phyloP scores from a whole-genome alignment of 75 land plant species.

The Sequoia sempervirens region DNA sequence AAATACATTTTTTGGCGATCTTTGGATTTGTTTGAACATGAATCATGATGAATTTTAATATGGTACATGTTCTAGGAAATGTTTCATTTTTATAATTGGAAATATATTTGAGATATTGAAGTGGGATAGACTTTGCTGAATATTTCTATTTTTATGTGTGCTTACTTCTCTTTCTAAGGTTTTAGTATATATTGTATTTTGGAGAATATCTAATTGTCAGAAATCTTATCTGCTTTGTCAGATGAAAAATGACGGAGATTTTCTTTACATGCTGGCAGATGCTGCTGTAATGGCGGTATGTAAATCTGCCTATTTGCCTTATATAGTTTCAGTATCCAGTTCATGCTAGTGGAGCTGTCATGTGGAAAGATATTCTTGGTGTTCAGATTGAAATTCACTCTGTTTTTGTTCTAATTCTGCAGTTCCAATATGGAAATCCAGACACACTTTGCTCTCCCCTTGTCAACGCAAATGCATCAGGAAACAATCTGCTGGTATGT shows the following conservation, averaged over 20 bases:
- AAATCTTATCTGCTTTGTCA: constrained; percentile 19
- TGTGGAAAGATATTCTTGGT: background rate
- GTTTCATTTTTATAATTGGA: background rate
- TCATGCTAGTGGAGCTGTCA: background rate
- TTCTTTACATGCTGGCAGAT: constrained; percentile 89
- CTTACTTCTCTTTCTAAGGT: background rate
- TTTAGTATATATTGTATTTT: background rate
- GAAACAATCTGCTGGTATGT: constrained; percentile 72
- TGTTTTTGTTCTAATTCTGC: constrained; percentile 14
- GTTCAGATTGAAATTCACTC: background rate
- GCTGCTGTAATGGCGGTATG: constrained; percentile 84
- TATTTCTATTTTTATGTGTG: background rate
- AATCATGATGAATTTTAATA: background rate
- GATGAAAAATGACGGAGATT: constrained; percentile 84
- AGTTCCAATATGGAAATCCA: constrained; percentile 99
- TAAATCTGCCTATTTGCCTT: background rate
- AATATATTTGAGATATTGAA: background rate
- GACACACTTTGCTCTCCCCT: constrained; percentile 85
- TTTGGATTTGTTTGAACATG: background rate
- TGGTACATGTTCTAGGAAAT: background rate
- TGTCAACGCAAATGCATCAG: constrained; percentile 59
- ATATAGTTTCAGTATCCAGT: background rate
- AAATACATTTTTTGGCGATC: background rate
- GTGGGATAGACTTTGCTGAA: background rate
- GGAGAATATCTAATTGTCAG: background rate